These are phyloP conservation scores for Penicillium odoratum DNA, from an alignment of 495 filamentous ascomycete species.

Conservation along the genomic window DNA sequence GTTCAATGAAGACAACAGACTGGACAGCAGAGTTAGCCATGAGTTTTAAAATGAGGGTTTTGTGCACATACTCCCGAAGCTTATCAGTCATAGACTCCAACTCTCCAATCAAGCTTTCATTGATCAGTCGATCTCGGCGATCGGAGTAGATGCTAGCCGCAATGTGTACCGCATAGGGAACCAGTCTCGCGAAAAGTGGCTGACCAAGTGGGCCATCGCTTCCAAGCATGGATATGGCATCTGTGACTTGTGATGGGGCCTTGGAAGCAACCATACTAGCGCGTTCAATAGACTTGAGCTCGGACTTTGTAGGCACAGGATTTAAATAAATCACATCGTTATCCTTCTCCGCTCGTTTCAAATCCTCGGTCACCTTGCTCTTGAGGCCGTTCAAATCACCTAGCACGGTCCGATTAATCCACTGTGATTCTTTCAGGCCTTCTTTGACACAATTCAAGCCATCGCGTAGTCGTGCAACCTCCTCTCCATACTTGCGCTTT, in stretches of 20 bases:
- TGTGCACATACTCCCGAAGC: conserved; percentile 62
- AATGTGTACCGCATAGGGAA: conserved; percentile 93
- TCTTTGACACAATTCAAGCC: conserved; percentile 81
- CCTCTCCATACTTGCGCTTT: conserved; percentile 93
- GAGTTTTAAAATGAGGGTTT: background rate
- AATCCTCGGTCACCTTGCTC: conserved; percentile 75
- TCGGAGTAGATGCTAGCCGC: conserved; percentile 95
- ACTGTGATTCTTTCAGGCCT: conserved; percentile 80
- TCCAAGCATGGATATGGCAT: conserved; percentile 75
- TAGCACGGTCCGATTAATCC: conserved; percentile 80
- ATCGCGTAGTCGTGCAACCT: conserved; percentile 83
- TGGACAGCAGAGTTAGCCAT: conserved; percentile 23
- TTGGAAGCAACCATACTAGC: conserved; percentile 84
- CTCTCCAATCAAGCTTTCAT: conserved; percentile 79
- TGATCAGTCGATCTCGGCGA: conserved; percentile 82
- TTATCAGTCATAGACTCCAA: conserved; percentile 78
- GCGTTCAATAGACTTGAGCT: conserved; percentile 80
- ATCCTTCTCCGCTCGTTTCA: conserved; percentile 93
- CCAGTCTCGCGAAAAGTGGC: conserved; percentile 84
- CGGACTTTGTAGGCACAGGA: conserved; percentile 82
- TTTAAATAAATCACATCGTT: conserved; percentile 92
- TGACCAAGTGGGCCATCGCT: conserved; percentile 78
- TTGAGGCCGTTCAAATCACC: conserved; percentile 84
- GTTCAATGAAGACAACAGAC: conserved; percentile 76
- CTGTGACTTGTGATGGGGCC: conserved; percentile 78